phyloP scores from a whole-genome alignment of 2,329 filamentous ascomycete genomes.

The Dryadomyces quercus-mongolicae region DNA sequence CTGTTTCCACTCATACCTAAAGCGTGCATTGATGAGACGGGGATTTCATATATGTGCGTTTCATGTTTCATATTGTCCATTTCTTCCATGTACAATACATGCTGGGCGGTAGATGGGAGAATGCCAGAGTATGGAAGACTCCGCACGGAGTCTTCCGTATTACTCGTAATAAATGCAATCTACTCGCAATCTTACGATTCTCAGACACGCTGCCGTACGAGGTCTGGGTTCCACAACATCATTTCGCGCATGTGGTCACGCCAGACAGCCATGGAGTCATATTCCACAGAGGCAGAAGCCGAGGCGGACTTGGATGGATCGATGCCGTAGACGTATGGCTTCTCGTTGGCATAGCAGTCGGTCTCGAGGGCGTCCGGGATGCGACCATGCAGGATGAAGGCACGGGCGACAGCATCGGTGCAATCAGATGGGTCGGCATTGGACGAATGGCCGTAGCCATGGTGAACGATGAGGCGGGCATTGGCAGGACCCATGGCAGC shows the following conservation, averaged over 20 bases:
- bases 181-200: not conserved
- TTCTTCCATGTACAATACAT: too few species aligned
- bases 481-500: constrained; percentile 32
- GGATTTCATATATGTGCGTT: too few species aligned
- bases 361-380: constrained; percentile 29
- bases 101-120: too few species aligned
- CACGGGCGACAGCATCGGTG: constrained; percentile 27
- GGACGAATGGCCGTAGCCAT: constrained; percentile 36
- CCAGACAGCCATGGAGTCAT: constrained; percentile 9
- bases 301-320: too few species aligned
- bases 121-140: too few species aligned
- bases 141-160: not conserved
- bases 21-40: too few species aligned
- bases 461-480: constrained; percentile 33
- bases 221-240: constrained; percentile 10
- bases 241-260: constrained; percentile 12
- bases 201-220: not conserved
- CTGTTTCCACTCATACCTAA: not conserved
- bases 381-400: constrained; percentile 27
- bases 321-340: constrained; percentile 31
- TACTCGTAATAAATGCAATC: not conserved
- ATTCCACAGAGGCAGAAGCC: too few species aligned
- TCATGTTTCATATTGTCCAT: too few species aligned
- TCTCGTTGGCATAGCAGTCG: constrained; percentile 32
- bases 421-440: constrained; percentile 29